Evolutionary conservation across 73 alveolate species (phyloP).

Genomic region (Paramecium bursaria): DNA sequence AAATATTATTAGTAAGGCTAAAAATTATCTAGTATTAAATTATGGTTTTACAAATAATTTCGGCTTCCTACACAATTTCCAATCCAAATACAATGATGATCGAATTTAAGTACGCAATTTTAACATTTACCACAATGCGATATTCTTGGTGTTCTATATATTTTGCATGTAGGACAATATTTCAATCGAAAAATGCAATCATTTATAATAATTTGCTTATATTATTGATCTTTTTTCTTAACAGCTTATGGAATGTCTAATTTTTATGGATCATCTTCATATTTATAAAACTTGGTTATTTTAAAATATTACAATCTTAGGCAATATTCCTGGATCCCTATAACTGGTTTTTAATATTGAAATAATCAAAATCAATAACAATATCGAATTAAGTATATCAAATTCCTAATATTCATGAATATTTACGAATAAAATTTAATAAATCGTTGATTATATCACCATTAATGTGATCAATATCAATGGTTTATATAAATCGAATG

Average conservation of each 20-base stretch:
- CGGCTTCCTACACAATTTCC: constrained; percentile 51
- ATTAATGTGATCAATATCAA: background rate
- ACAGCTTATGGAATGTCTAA: constrained; percentile 19
- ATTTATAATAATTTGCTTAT: background rate
- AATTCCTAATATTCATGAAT: background rate
- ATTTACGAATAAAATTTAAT: constrained; percentile 3
- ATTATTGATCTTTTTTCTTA: background rate
- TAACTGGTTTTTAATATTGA: too few relatives aligned
- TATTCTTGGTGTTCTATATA: constrained; percentile 77
- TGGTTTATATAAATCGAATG: background rate
- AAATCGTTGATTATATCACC: constrained; percentile 5
- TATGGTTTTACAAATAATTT: background rate
- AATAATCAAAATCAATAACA: background rate
- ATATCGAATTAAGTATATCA: background rate
- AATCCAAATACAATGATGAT: constrained; percentile 85
- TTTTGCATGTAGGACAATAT: constrained; percentile 69
- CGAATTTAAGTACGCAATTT: constrained; percentile 79
- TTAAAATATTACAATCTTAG: constrained; percentile 52
- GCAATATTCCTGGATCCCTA: constrained; percentile 70
- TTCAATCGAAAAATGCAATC: constrained; percentile 13
- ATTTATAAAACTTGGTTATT: constrained; percentile 42
- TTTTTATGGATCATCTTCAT: constrained; percentile 18
- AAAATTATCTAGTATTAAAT: background rate
- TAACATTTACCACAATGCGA: constrained; percentile 80
- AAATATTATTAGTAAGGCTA: background rate